A percentile compares a stretch with the other conserved stretches of the same genome.
phyloP scores from a whole-genome alignment of 2,329 filamentous ascomycete species.

The Coniochaeta pulveracea region DNA sequence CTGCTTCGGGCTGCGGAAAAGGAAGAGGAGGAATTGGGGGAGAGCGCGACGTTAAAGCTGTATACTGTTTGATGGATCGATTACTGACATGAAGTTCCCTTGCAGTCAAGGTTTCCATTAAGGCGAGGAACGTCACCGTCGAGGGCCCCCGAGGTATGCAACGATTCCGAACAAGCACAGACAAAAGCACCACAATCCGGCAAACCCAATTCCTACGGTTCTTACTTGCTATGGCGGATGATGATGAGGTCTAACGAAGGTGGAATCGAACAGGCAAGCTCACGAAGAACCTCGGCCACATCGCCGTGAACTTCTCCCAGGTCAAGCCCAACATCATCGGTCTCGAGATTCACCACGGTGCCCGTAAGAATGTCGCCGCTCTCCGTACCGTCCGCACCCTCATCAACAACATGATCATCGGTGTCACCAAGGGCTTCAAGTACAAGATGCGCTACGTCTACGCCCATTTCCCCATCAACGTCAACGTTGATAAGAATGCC shows the following conservation, averaged over 20 bases:
- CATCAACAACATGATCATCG: constrained; percentile 98
- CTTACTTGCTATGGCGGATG: not conserved
- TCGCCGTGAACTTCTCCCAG: constrained; percentile 90
- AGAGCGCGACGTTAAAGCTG: too few relatives aligned
- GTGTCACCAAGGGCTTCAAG: constrained; percentile 98
- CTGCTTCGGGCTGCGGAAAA: too few relatives aligned
- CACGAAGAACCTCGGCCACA: constrained; percentile 89
- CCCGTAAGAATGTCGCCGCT: constrained; percentile 93
- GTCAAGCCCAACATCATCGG: constrained; percentile 79
- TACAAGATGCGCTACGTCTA: constrained; percentile 99
- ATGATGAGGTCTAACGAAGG: constrained; percentile 15
- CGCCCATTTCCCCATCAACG: constrained; percentile 99
- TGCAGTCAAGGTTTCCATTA: constrained; percentile 94
- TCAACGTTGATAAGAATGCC: constrained; percentile 93
- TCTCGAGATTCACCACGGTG: constrained; percentile 98
- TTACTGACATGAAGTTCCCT: constrained; percentile 18
- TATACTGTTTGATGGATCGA: too few relatives aligned
- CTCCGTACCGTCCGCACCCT: constrained; percentile 96
- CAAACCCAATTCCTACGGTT: not conserved
- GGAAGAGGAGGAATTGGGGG: too few relatives aligned
- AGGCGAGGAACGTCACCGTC: constrained; percentile 91
- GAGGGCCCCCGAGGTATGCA: constrained; percentile 82
- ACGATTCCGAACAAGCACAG: constrained; percentile 5
- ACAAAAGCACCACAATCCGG: constrained; percentile 1
- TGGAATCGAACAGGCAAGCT: constrained; percentile 62